phyloP scores from a whole-genome alignment of 768 basidiomycete species.

The Pholiota conissans region DNA sequence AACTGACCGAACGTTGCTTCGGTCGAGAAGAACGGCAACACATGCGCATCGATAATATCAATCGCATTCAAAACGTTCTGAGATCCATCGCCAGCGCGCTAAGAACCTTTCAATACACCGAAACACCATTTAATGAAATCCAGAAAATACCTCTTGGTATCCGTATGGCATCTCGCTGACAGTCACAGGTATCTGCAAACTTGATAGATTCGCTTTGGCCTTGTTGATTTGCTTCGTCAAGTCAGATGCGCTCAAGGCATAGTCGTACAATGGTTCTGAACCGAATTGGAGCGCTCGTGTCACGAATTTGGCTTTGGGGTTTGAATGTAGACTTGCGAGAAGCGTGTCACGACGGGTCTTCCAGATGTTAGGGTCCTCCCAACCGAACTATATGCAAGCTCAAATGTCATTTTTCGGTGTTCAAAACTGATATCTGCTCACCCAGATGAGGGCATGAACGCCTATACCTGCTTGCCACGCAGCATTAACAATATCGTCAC shows the following conservation, averaged over 20 bases:
- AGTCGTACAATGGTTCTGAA: constrained; percentile 67
- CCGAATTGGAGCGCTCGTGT: constrained; percentile 71
- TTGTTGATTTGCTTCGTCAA: constrained; percentile 52
- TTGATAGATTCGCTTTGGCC: constrained; percentile 49
- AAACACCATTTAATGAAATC: neutral
- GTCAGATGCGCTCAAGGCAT: constrained; percentile 45
- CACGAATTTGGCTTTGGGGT: constrained; percentile 62
- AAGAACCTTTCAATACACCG: neutral
- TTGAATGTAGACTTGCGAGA: constrained; percentile 52
- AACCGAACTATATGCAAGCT: constrained; percentile 43
- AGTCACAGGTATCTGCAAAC: constrained; percentile 64
- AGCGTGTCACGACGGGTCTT: constrained; percentile 52
- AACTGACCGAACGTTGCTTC: constrained; percentile 53
- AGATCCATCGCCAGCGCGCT: constrained; percentile 49
- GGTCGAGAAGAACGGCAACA: constrained; percentile 67
- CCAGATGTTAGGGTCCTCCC: constrained; percentile 50
- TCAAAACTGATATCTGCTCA: constrained; percentile 26
- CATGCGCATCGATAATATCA: constrained; percentile 68
- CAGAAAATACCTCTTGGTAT: constrained; percentile 41
- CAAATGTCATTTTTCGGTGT: constrained; percentile 4
- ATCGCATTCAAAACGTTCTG: constrained; percentile 56
- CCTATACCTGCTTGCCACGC: constrained; percentile 70
- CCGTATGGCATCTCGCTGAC: constrained; percentile 67
- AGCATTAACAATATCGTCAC: constrained; percentile 62
- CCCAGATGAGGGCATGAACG: constrained; percentile 76